Evolutionary conservation across 139 green algal genomes (phyloP).

Genomic region (Mesostigma viride): DNA sequence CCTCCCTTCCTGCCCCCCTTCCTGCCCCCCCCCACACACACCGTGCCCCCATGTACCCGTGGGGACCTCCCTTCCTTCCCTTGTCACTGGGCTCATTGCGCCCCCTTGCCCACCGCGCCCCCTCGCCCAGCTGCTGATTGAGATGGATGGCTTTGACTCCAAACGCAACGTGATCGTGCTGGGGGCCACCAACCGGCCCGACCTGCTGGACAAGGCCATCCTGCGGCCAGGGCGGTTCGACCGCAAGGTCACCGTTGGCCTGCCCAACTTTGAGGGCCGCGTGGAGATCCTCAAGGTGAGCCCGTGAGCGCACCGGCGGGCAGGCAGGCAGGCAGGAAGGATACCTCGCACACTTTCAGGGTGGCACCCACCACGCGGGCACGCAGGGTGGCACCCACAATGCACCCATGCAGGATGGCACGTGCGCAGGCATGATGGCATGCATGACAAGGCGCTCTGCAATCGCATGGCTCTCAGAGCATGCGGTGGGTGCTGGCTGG

Average conservation of each 20-base stretch:
- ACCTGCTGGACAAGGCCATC: slow-evolving; percentile 55
- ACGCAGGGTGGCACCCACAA: background rate
- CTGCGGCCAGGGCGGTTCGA: slow-evolving; percentile 65
- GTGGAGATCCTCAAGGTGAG: slow-evolving; percentile 14
- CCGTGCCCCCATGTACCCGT: no score
- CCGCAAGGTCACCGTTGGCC: slow-evolving; percentile 54
- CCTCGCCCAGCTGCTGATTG: slow-evolving; percentile 83
- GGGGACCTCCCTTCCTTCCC: no score
- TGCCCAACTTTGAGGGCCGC: slow-evolving; percentile 26
- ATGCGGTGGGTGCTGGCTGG: background rate
- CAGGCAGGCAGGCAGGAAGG: no score
- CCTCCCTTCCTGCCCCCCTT: no score
- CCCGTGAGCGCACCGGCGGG: background rate
- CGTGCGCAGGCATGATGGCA: background rate
- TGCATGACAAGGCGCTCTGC: background rate
- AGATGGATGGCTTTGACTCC: slow-evolving; percentile 96
- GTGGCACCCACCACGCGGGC: background rate
- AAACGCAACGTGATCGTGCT: slow-evolving; percentile 59
- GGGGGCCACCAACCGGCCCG: slow-evolving; percentile 58
- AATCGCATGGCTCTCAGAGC: background rate
- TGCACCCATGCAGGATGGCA: background rate
- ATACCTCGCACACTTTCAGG: background rate
- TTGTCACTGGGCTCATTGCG: no score
- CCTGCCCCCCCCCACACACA: no score
- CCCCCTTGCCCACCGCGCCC: no score